A percentile compares a stretch with the other conserved stretches of the same genome.
These are phyloP conservation scores for Chimonanthus salicifolius DNA, from an alignment of 164 flowering plant genomes.

Conservation along the genomic window DNA sequence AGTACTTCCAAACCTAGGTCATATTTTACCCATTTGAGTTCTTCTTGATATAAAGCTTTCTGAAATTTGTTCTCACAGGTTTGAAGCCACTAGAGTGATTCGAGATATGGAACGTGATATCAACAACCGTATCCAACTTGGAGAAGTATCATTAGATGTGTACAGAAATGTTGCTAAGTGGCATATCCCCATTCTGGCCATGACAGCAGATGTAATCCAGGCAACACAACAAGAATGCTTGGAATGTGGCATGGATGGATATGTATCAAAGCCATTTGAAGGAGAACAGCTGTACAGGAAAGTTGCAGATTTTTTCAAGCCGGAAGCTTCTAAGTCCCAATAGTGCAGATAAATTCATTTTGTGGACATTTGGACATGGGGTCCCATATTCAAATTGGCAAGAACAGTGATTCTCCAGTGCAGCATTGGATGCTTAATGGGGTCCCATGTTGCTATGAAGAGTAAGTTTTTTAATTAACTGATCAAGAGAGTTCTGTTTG, in stretches of 20 bases:
- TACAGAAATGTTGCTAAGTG: constrained; percentile 36
- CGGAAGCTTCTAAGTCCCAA: constrained; percentile 16
- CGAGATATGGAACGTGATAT: constrained; percentile 51
- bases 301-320: constrained; percentile 65
- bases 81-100: constrained; percentile 81
- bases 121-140: constrained; percentile 39
- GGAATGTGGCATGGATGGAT: constrained; percentile 90
- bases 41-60: background rate
- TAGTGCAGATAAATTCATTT: constrained; percentile 14
- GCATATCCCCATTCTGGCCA: constrained; percentile 93
- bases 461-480: background rate
- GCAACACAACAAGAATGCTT: constrained; percentile 80
- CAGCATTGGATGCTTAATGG: constrained; percentile 13
- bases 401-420: constrained; percentile 12
- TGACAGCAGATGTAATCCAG: constrained; percentile 97
- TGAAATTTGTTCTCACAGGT: constrained; percentile 33
- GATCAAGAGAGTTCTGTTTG: background rate
- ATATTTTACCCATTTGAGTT: too few relatives aligned
- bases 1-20: background rate
- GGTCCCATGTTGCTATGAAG: background rate
- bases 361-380: constrained; percentile 1
- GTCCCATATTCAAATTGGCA: background rate
- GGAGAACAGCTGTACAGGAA: constrained; percentile 77
- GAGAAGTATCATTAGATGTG: constrained; percentile 37
- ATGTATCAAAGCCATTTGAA: constrained; percentile 95